A percentile compares a stretch with the other conserved stretches of the same genome.
Conservation (phyloP, 768 basidiomycete species). For the Exidia glandulosa region DNA sequence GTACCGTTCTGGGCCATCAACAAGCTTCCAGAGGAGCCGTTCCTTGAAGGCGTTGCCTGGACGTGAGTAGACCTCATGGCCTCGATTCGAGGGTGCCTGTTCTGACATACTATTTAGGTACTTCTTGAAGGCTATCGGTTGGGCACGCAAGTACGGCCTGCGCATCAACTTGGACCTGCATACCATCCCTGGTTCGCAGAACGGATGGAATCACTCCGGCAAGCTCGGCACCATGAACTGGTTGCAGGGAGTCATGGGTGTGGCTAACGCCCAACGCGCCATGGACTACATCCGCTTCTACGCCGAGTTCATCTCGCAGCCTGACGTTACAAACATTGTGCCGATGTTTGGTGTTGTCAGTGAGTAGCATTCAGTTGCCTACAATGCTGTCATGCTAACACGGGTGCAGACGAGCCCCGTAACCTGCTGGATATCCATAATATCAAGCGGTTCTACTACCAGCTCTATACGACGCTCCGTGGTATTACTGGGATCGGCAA, state of each 20-base stretch:
- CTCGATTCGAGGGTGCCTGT: not conserved
- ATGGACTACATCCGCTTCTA: conserved; percentile 66
- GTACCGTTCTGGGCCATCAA: conserved; percentile 84
- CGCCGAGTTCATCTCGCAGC: conserved; percentile 72
- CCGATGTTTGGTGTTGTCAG: conserved; percentile 23
- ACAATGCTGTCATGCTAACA: conserved; percentile 34
- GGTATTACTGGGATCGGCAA: conserved; percentile 1
- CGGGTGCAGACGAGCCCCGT: conserved; percentile 53
- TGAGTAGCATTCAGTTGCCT: not conserved
- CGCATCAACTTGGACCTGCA: conserved; percentile 74
- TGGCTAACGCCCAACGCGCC: conserved; percentile 75
- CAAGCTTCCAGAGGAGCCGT: conserved; percentile 64
- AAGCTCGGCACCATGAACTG: conserved; percentile 51
- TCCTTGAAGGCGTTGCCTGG: conserved; percentile 65
- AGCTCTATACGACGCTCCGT: conserved; percentile 9
- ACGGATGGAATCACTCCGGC: conserved; percentile 51
- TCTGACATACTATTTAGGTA: conserved; percentile 32
- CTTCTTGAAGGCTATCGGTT: conserved; percentile 60
- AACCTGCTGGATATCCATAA: conserved; percentile 40
- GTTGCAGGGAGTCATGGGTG: conserved; percentile 63
- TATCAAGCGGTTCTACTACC: conserved; percentile 46
- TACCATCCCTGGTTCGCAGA: conserved; percentile 69
- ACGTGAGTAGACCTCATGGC: conserved; percentile 32
- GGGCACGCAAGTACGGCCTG: conserved; percentile 87
- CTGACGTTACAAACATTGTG: conserved; percentile 50